A percentile compares a stretch with the other conserved stretches of the same genome.
Evolutionary conservation across 2,329 filamentous ascomycete species (phyloP).

Genomic region (Leptographium galeiforme): DNA sequence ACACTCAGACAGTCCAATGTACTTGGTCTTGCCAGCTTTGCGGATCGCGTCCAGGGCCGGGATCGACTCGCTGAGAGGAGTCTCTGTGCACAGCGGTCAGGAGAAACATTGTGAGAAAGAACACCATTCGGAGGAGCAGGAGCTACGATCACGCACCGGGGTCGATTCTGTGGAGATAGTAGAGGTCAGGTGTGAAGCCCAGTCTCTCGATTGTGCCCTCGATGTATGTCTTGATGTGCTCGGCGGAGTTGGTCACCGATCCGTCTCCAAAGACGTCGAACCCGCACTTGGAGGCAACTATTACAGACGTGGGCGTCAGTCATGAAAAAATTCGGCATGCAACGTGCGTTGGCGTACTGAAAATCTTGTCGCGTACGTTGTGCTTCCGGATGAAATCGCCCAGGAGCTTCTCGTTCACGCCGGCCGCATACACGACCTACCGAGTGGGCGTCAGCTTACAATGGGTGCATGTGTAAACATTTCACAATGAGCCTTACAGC

Average conservation of each 20-base stretch:
- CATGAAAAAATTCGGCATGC: too few relatives aligned
- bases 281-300: conserved; percentile 35
- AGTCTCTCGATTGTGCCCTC: conserved; percentile 2
- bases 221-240: conserved; percentile 1
- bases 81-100: conserved; percentile 30
- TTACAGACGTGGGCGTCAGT: neutral
- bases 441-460: neutral
- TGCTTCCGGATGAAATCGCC: conserved; percentile 1
- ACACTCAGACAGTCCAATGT: conserved; percentile 33
- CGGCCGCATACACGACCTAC: neutral
- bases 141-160: conserved; percentile 13
- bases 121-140: conserved; percentile 16
- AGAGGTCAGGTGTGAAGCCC: conserved; percentile 1
- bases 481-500: neutral
- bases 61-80: conserved; percentile 32
- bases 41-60: conserved; percentile 30
- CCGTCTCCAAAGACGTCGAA: conserved; percentile 15
- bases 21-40: conserved; percentile 20
- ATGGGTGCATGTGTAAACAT: too few relatives aligned
- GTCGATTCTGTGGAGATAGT: conserved; percentile 15
- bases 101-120: conserved; percentile 31
- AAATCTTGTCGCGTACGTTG: conserved; percentile 1
- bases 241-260: conserved; percentile 11
- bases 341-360: neutral
- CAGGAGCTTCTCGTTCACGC: conserved; percentile 1